Base-by-base conservation (phyloP, 495 filamentous ascomycete genomes). In the Podospora pseudocomata region DNA sequence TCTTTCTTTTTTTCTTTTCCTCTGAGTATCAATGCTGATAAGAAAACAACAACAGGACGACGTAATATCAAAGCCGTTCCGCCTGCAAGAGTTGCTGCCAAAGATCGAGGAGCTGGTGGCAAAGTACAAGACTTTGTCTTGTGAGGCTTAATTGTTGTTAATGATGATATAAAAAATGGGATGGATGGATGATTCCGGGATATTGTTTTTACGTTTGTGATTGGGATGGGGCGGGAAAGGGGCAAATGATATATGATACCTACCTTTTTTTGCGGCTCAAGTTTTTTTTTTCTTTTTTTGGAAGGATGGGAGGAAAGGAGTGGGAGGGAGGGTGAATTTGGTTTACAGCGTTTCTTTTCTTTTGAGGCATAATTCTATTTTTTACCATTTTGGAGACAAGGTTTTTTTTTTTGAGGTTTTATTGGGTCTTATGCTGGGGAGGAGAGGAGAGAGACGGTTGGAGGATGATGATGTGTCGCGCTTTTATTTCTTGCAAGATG, bases 11-110 rank as follows among this genome's bases (percentile, higher is more conserved):
- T 67, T 69, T 23, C 2, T 23, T 23, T 23, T 1, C 2, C 23
- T 23, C 1, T 23, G 23, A 23, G 23, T 23, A 23, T 23, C 1
- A 1, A 32, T 32, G 62, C 65, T 71, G 20, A 65, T 85, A 81
- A 23, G 23, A 23, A 23, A 83, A 82, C 67, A 1, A 32, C 9
- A 20, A 64, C 69, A 91, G 90, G 90, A 94, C 75, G 90, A 90
- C 73, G 87, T 93, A 18, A 88, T 95, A 44, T 88, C 89, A 4
- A 96, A 96, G 73, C 92, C 92, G 13, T 94, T 95, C 72, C 83
- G 88, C 16, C 88, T 92, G 56, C 79, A 83, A 6, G 89, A 93
- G 44, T 79, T 95, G 27, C 80, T 91, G 27, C 86, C 87, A 7
- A 92, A 90, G 79, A 90, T 92, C 69, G 83, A 85, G 67, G 81